These are phyloP conservation scores for Mucor piriformis DNA, from an alignment of 371 early-diverging fungal species.

Conservation along the genomic window DNA sequence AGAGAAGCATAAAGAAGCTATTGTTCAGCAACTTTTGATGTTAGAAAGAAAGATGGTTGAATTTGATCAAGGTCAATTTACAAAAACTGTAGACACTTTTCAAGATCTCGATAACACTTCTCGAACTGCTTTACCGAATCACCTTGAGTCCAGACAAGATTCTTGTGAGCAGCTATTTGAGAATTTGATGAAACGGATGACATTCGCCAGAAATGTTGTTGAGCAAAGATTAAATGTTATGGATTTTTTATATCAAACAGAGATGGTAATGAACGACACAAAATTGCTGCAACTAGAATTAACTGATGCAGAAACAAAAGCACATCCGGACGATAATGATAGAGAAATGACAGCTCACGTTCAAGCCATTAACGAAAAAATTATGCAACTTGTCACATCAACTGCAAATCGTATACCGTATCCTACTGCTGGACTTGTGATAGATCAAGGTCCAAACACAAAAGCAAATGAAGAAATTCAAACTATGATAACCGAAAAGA, in stretches of 20 bases:
- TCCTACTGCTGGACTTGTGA: neutral
- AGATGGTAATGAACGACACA: slow-evolving; percentile 22
- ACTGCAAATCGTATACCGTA: neutral
- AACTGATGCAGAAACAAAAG: slow-evolving; percentile 24
- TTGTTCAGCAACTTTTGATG: slow-evolving; percentile 33
- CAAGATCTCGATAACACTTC: slow-evolving; percentile 48
- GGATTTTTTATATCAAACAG: slow-evolving; percentile 45
- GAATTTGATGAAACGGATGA: slow-evolving; percentile 33
- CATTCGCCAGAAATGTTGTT: slow-evolving; percentile 47
- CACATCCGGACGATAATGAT: slow-evolving; percentile 33
- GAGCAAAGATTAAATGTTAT: slow-evolving; percentile 50
- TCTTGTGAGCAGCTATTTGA: slow-evolving; percentile 42
- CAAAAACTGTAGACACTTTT: slow-evolving; percentile 38
- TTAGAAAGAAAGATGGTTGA: slow-evolving; percentile 38
- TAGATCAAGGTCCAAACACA: slow-evolving; percentile 33
- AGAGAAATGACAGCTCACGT: slow-evolving; percentile 40
- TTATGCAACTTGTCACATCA: slow-evolving; percentile 38
- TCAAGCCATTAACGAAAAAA: slow-evolving; percentile 38
- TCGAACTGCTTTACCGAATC: slow-evolving; percentile 35
- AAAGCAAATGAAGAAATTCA: slow-evolving; percentile 35
- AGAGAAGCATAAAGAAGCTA: slow-evolving; percentile 29
- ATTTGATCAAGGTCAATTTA: slow-evolving; percentile 51
- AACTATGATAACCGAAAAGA: slow-evolving; percentile 27
- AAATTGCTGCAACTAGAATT: slow-evolving; percentile 9
- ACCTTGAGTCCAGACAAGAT: slow-evolving; percentile 42